Evolutionary conservation across 495 filamentous ascomycete genomes (phyloP).

Genomic region (Talaromyces trachyspermus): DNA sequence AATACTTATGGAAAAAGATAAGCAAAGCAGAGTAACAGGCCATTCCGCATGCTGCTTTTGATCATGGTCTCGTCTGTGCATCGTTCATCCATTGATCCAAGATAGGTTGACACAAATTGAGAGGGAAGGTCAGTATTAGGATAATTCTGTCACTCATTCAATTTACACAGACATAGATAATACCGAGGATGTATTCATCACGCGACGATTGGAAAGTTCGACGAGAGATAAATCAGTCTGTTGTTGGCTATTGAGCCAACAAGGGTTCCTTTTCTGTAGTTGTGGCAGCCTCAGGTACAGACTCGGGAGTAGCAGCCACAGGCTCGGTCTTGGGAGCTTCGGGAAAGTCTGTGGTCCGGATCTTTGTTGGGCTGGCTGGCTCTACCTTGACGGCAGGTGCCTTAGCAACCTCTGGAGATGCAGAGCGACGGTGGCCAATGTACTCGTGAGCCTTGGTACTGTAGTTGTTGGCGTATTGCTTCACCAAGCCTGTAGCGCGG

Average conservation of each 20-base stretch:
- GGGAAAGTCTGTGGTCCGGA: conserved; percentile 49
- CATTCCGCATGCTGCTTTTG: not conserved
- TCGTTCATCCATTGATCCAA: too few species aligned
- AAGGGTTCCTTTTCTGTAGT: conserved; percentile 12
- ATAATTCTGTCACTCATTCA: too few species aligned
- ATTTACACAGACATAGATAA: too few species aligned
- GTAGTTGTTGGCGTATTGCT: conserved; percentile 77
- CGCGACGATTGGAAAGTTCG: not conserved
- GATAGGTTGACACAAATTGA: too few species aligned
- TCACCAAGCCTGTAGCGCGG: conserved; percentile 66
- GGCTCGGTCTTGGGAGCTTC: conserved; percentile 53
- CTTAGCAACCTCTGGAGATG: conserved; percentile 39
- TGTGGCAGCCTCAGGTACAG: not conserved
- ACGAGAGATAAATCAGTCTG: not conserved
- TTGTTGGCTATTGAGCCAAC: conserved; percentile 4
- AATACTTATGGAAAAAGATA: not conserved
- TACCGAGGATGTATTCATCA: not conserved
- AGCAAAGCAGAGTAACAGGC: not conserved
- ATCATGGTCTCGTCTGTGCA: too few species aligned
- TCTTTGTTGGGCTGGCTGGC: conserved; percentile 16
- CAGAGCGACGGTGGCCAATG: conserved; percentile 47
- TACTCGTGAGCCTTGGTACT: conserved; percentile 76
- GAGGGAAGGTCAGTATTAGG: too few species aligned
- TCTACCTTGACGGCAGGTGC: conserved; percentile 31
- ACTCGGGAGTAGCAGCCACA: conserved; percentile 23